Base-by-base conservation (phyloP, 1,139 yeast species). In the Blastobotrys capitulatus region DNA sequence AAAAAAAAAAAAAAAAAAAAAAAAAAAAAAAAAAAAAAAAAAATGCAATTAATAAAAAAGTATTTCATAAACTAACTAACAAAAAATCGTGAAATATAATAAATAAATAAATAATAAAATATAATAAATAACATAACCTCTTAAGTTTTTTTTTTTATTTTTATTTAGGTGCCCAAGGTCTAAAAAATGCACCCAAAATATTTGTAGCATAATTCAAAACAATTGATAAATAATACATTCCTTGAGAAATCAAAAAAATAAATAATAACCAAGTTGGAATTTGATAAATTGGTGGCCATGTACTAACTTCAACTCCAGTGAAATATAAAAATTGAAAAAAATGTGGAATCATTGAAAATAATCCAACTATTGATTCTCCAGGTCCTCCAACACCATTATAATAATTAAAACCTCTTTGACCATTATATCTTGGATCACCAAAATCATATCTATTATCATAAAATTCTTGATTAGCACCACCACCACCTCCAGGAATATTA, bases 271-370 rank as follows among this genome's bases (percentile, higher is more conserved):
- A 37, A 15, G 40, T 37, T 2, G 40, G 40, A 13, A 37, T 37
- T n/a, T 37, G 40, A 15, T 27, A 37, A 19, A 37, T 37, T 7
- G 40, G 40, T 22, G 40, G 40, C 40, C 40, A 37, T 13, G 40
- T 19, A 15, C 40, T 37, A 8, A 37, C 40, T 26, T 37, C 40
- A 25, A 37, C 19, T 6, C 9, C 40, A 10, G 27, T 19, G 12
- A 7, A 10, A 13, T 37, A 19, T 12, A 37, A 9, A 16, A 37
- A 22, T 6, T 19, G 26, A 9, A 37, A 37, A 3, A 37, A 8
- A 19, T 37, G 26, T 2, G 37, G 37, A 27, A 41, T 41, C 2
- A 29, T 19, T 19, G 26, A 19, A 32, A 34, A 34, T 9, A 26
- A 3, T 15, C 45, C 26, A 12, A 7, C 26, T 9, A 19, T 3